A percentile compares a stretch with the other conserved stretches of the same genome.
phyloP scores from a whole-genome alignment of 2,329 filamentous ascomycete species.

The Aspergillus viridinutans region DNA sequence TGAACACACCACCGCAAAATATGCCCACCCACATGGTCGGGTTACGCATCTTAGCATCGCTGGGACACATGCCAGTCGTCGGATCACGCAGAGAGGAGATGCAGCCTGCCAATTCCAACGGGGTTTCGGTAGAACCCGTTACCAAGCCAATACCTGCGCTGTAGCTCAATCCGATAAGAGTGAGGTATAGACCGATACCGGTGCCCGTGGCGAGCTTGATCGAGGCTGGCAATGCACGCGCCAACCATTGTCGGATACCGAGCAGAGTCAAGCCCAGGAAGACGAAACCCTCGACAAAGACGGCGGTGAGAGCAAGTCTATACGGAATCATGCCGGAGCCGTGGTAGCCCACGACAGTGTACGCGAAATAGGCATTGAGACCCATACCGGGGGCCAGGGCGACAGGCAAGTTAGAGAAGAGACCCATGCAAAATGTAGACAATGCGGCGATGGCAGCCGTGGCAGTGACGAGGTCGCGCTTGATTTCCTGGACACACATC shows the following conservation, averaged over 20 bases:
- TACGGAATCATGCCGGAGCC: conserved; percentile 71
- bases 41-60: conserved; percentile 70
- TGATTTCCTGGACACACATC: conserved; percentile 52
- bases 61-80: conserved; percentile 55
- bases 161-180: conserved; percentile 65
- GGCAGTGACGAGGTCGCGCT: conserved; percentile 76
- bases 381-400: conserved; percentile 73
- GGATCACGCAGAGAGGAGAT: conserved; percentile 44
- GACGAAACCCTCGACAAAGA: conserved; percentile 83
- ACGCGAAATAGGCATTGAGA: conserved; percentile 83
- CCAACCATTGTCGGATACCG: conserved; percentile 83
- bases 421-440: conserved; percentile 76
- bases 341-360: conserved; percentile 72
- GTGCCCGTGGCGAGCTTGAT: conserved; percentile 85
- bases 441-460: conserved; percentile 79
- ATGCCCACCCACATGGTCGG: conserved; percentile 85
- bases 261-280: conserved; percentile 76
- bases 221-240: conserved; percentile 72
- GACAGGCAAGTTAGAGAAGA: conserved; percentile 76
- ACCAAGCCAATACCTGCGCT: conserved; percentile 77
- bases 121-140: conserved; percentile 63
- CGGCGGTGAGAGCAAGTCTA: conserved; percentile 72
- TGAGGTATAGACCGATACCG: conserved; percentile 77
- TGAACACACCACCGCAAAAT: conserved; percentile 78
- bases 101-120: conserved; percentile 73